phyloP scores from a whole-genome alignment of 192 early-diverging fungal genomes.

The Gaertneriomyces semiglobifer region DNA sequence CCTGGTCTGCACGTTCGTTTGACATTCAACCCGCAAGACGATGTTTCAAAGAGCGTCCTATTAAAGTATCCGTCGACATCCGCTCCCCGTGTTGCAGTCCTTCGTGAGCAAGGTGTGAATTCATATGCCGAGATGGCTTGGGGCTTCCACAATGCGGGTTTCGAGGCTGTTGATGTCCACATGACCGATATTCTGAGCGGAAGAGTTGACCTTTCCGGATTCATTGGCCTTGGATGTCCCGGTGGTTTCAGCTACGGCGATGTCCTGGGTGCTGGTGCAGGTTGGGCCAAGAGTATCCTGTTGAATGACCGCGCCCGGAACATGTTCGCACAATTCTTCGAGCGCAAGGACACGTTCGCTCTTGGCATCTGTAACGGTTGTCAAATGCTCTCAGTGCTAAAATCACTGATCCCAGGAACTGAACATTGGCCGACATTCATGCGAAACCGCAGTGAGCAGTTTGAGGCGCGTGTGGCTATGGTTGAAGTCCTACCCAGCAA shows the following conservation, averaged over 20 bases:
- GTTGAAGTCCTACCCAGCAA: conserved; percentile 55
- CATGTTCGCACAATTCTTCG: conserved; percentile 81
- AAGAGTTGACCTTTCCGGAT: conserved; percentile 53
- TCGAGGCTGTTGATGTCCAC: conserved; percentile 92
- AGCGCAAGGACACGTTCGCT: conserved; percentile 84
- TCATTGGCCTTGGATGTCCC: conserved; percentile 87
- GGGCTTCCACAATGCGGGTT: conserved; percentile 92
- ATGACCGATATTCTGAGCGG: conserved; percentile 87
- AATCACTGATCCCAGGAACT: conserved; percentile 86
- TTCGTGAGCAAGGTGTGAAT: conserved; percentile 99
- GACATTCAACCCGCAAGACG: conserved; percentile 71
- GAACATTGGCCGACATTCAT: conserved; percentile 89
- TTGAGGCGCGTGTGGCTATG: conserved; percentile 86
- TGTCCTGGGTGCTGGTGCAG: conserved; percentile 96
- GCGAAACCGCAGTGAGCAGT: conserved; percentile 90
- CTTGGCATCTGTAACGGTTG: conserved; percentile 99
- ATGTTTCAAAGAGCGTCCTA: conserved; percentile 35
- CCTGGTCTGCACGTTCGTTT: conserved; percentile 75
- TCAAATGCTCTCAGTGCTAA: conserved; percentile 89
- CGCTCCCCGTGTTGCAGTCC: conserved; percentile 83
- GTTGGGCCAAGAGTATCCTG: conserved; percentile 93
- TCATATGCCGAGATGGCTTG: conserved; percentile 92
- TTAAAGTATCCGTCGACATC: conserved; percentile 1
- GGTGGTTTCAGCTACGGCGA: conserved; percentile 99
- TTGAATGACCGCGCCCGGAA: conserved; percentile 64